Base-by-base conservation (phyloP, 1,139 yeast genomes). In the Blastobotrys indianensis region DNA sequence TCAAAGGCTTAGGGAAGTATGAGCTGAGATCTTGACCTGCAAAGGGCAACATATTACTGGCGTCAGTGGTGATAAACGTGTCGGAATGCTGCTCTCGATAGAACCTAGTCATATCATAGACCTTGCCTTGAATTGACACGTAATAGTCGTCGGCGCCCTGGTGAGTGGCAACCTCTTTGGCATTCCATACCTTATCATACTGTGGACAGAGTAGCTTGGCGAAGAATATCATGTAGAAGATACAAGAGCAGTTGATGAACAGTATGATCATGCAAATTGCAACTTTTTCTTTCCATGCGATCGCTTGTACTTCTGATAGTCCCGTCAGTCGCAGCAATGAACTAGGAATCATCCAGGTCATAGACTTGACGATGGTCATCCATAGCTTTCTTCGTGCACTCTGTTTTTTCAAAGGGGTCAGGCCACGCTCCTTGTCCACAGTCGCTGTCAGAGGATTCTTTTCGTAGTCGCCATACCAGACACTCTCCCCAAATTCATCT, bases 221-320 rank as follows among this genome's bases (percentile, higher is more conserved):
- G 13, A 66, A 51, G 37, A 62, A 55, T 31, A 67, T 62, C 69
- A 66, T 66, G 52, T 67, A 67, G 48, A 66, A 66, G 23, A 65
- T 58, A 41, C 66, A 55, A 12, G 53, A 61, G 1, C 51, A 58
- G 45, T 66, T 65, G 37, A 64, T 46, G 12, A 66, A 44, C 23
- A 55, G 42, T 25, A 65, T 66, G 16, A 65, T 42, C 16, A 54
- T 41, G 46, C 66, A 65, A 16, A 65, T 60, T 1, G 58, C 59
- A 2, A 64, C 25, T 47, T 65, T 65, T 43, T 65, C 69, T 9
- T 69, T 58, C 69, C 69, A 65, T 2, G 69, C 69, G 42, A 60
- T 51, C 3, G 67, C 56, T 16, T 62, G 63, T 16, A 62, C 68
- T 3, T 59, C 54, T 4, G 69, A 55, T 54, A 65, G 64, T 60